Conservation (phyloP, 192 early-diverging fungal genomes). For the Podila epigama region DNA sequence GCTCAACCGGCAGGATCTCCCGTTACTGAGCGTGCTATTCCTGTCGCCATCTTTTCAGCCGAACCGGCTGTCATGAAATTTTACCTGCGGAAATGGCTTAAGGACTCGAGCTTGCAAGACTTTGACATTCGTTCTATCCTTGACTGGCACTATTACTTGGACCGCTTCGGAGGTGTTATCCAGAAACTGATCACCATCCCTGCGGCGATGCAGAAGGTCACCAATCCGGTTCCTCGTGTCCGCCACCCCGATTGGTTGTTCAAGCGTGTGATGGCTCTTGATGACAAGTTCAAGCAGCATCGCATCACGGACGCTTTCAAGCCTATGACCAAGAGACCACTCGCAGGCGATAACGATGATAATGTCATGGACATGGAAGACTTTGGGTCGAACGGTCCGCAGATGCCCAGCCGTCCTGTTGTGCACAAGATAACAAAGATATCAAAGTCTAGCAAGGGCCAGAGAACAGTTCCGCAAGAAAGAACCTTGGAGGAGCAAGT, state of each 20-base stretch:
- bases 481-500: constrained; percentile 33
- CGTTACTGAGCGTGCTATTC: constrained; percentile 94
- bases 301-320: constrained; percentile 88
- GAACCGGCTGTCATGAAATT: constrained; percentile 77
- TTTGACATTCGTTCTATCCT: constrained; percentile 92
- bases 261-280: constrained; percentile 75
- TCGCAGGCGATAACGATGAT: constrained; percentile 15
- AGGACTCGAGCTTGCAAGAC: constrained; percentile 73
- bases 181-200: constrained; percentile 99
- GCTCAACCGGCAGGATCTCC: constrained; percentile 80
- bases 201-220: constrained; percentile 94
- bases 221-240: constrained; percentile 93
- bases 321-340: constrained; percentile 44
- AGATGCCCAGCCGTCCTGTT: constrained; percentile 1
- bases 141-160: constrained; percentile 98
- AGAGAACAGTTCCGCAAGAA: constrained; percentile 7
- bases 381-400: constrained; percentile 40
- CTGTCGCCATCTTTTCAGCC: constrained; percentile 92
- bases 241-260: constrained; percentile 95
- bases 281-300: constrained; percentile 86
- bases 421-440: constrained; percentile 46
- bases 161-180: constrained; percentile 94
- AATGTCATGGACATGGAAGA: constrained; percentile 66
- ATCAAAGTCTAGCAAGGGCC: constrained; percentile 5
- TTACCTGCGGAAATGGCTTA: constrained; percentile 93